These are phyloP conservation scores for Capronia coronata DNA, from an alignment of 2,329 filamentous ascomycete genomes.

Conservation along the genomic window DNA sequence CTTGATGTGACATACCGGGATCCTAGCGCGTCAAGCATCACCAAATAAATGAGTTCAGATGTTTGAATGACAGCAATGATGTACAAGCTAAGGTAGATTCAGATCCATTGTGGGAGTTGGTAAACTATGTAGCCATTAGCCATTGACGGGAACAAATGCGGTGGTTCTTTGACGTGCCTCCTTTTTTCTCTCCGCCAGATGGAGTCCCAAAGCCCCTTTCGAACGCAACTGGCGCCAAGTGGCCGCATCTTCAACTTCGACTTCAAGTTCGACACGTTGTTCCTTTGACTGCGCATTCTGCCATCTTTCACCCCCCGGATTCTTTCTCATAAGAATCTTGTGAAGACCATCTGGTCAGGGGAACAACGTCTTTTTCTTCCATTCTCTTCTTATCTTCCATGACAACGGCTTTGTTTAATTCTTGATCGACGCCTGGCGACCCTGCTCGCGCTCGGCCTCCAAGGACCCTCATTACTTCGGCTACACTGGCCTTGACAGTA, in stretches of 20 bases:
- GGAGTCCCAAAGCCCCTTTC: constrained; percentile 1
- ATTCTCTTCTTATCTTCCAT: constrained; percentile 9
- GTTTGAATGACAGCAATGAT: neutral
- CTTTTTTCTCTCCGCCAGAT: neutral
- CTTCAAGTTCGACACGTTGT: no score
- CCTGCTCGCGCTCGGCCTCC: neutral
- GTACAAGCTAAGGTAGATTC: neutral
- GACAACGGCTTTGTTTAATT: neutral
- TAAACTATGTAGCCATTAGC: neutral
- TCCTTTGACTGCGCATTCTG: constrained; percentile 1
- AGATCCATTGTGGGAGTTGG: neutral
- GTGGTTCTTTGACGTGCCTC: constrained; percentile 1
- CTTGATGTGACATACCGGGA: constrained; percentile 8
- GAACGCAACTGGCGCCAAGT: constrained; percentile 3
- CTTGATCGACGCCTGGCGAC: constrained; percentile 1
- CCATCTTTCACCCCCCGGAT: constrained; percentile 4
- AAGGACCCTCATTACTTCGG: neutral
- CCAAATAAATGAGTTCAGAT: neutral
- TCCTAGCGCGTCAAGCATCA: neutral
- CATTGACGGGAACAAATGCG: neutral
- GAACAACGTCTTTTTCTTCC: constrained; percentile 10
- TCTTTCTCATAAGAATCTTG: constrained; percentile 5
- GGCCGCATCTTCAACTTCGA: constrained; percentile 6
- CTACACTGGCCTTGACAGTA: constrained; percentile 3
- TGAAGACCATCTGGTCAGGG: constrained; percentile 12